These are phyloP conservation scores for Syncephalis fuscata DNA, from an alignment of 371 early-diverging fungal genomes.

Conservation along the genomic window DNA sequence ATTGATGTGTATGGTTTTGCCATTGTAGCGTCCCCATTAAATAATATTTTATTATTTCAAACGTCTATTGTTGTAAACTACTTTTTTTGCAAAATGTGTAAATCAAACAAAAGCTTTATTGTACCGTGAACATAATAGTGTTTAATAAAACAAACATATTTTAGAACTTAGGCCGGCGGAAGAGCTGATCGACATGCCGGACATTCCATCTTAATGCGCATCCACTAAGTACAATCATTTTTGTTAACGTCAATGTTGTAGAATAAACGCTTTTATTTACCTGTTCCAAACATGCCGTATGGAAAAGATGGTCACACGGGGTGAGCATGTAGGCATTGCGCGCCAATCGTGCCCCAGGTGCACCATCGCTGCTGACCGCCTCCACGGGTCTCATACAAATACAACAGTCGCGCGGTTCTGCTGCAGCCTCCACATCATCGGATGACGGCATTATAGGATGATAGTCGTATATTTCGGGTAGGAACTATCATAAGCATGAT, in stretches of 20 bases:
- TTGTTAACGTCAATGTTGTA: no score
- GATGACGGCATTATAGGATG: conserved; percentile 32
- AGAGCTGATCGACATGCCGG: conserved; percentile 48
- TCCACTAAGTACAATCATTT: conserved; percentile 32
- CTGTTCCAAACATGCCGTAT: conserved; percentile 55
- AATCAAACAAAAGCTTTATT: no score
- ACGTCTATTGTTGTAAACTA: no score
- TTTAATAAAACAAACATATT: no score
- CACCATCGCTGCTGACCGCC: conserved; percentile 7
- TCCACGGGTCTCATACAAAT: conserved; percentile 62
- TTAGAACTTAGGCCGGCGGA: conserved; percentile 14
- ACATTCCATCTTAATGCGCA: conserved; percentile 69
- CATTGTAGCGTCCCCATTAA: no score
- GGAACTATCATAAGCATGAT: conserved; percentile 15
- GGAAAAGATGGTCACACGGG: conserved; percentile 69
- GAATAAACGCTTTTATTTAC: conserved; percentile 10
- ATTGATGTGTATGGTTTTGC: no score
- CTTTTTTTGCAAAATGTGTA: no score
- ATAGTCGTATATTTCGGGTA: conserved; percentile 59
- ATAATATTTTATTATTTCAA: no score
- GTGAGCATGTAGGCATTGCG: conserved; percentile 54
- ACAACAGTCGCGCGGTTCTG: conserved; percentile 30
- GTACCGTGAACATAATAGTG: no score
- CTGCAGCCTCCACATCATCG: conserved; percentile 23
- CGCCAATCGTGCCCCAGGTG: conserved; percentile 22